A percentile compares a stretch with the other conserved stretches of the same genome.
These are phyloP conservation scores for Flagelloscypha sp. DNA, from an alignment of 768 basidiomycete genomes.

Conservation along the genomic window DNA sequence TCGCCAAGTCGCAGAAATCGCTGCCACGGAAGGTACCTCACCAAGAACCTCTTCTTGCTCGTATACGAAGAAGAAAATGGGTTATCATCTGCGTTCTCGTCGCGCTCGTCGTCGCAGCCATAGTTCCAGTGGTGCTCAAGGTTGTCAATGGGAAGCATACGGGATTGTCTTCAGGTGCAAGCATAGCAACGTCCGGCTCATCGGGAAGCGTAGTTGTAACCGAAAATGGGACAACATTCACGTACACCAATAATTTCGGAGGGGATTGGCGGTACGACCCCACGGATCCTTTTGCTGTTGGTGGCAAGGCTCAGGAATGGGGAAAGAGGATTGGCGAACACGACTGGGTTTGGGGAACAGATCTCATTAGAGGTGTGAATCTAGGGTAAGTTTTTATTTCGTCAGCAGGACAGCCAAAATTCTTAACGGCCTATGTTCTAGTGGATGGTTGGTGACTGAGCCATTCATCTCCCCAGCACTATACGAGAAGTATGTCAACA, in stretches of 20 bases:
- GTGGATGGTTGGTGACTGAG: slow-evolving; percentile 58
- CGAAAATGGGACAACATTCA: slow-evolving; percentile 73
- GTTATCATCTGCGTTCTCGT: too few species aligned
- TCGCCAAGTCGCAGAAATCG: too few species aligned
- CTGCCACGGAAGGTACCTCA: too few species aligned
- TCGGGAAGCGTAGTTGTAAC: slow-evolving; percentile 59
- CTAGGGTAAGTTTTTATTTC: slow-evolving; percentile 40
- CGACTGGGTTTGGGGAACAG: slow-evolving; percentile 64
- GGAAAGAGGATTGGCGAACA: slow-evolving; percentile 60
- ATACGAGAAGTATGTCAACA: slow-evolving; percentile 53
- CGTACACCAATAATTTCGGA: slow-evolving; percentile 70
- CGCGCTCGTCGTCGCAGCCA: too few species aligned
- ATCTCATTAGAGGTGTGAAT: slow-evolving; percentile 48
- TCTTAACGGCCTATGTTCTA: slow-evolving; percentile 13
- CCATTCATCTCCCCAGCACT: slow-evolving; percentile 69
- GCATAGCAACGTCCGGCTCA: slow-evolving; percentile 46
- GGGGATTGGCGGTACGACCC: slow-evolving; percentile 78
- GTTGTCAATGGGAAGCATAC: too few species aligned
- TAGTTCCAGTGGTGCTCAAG: too few species aligned
- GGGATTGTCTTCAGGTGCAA: too few species aligned
- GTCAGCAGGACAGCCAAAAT: slow-evolving; percentile 3
- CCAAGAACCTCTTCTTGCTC: too few species aligned
- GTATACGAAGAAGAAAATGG: too few species aligned
- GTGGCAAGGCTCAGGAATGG: slow-evolving; percentile 77
- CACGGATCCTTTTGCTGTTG: slow-evolving; percentile 59